Percentiles rank a stretch among this genome's conserved stretches.
Evolutionary conservation across 305 asterid genomes (phyloP).

Genomic region (Euphrasia arctica): DNA sequence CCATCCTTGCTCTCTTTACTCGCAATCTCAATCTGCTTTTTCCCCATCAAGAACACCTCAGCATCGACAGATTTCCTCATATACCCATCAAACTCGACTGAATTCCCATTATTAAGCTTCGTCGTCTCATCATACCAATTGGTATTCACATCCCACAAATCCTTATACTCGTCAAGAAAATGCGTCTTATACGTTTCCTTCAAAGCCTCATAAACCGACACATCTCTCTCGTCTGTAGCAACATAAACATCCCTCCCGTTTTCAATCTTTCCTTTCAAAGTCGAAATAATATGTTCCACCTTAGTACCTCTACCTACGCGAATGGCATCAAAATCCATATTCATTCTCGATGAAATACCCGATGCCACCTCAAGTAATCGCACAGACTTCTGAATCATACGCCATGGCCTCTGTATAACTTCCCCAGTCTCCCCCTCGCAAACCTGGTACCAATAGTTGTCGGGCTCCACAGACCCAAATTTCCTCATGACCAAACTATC

Average conservation of each 20-base stretch:
- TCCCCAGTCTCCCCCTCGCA: constrained; percentile 73
- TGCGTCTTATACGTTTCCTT: constrained; percentile 63
- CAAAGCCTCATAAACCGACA: constrained; percentile 54
- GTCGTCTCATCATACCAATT: constrained; percentile 66
- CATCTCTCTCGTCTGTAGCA: constrained; percentile 52
- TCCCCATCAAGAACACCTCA: constrained; percentile 72
- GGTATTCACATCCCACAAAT: constrained; percentile 66
- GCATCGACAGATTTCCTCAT: constrained; percentile 72
- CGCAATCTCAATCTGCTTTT: constrained; percentile 78
- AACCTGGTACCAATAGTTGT: constrained; percentile 80
- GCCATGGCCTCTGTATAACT: constrained; percentile 71
- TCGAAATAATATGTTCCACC: constrained; percentile 51
- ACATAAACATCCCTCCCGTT: constrained; percentile 72
- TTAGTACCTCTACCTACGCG: constrained; percentile 79
- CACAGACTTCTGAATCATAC: constrained; percentile 62
- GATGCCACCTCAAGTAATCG: constrained; percentile 62
- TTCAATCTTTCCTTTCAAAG: constrained; percentile 44
- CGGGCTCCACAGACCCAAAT: constrained; percentile 77
- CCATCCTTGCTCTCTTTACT: constrained; percentile 87
- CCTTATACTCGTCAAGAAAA: constrained; percentile 66
- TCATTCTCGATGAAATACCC: constrained; percentile 57
- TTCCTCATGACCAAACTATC: constrained; percentile 73
- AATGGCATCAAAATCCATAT: constrained; percentile 70
- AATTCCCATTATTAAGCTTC: constrained; percentile 54
- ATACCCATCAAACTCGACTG: constrained; percentile 81